Conservation (phyloP, 2,329 filamentous ascomycete genomes). For the Fusarium camptoceras region DNA sequence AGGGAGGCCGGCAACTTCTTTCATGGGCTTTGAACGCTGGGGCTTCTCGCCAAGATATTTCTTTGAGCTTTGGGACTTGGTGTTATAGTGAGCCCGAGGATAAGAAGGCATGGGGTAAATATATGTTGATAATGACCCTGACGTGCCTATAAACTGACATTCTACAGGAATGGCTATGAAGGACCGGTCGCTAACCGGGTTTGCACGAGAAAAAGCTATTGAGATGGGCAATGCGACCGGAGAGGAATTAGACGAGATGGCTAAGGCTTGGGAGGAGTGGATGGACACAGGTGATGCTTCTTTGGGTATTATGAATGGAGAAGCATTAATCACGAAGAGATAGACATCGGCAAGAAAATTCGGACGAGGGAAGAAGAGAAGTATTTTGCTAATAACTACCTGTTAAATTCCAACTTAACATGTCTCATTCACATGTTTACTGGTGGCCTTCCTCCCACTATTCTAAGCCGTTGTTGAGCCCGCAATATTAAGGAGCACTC, state of each 20-base stretch:
- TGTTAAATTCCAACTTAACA: not conserved
- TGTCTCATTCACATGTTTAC: not conserved
- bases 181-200: conserved; percentile 40
- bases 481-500: conserved; percentile 53
- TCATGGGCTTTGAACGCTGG: conserved; percentile 47
- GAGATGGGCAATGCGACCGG: conserved; percentile 43
- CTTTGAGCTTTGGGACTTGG: conserved; percentile 48
- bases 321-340: conserved; percentile 43
- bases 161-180: conserved; percentile 44
- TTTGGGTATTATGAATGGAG: conserved; percentile 48
- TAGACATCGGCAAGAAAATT: not conserved
- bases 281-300: conserved; percentile 44
- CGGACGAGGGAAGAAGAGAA: not conserved
- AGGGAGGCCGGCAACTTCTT: conserved; percentile 46
- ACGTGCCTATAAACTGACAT: not conserved
- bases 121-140: rapidly evolving
- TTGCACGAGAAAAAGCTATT: conserved; percentile 43
- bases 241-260: conserved; percentile 45
- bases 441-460: too few relatives aligned
- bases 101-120: conserved; percentile 46
- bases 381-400: too few relatives aligned
- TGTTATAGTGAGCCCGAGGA: conserved; percentile 46
- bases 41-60: conserved; percentile 37
- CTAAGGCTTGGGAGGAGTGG: conserved; percentile 47
- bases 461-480: not conserved